Base-by-base conservation (phyloP, 2,329 filamentous ascomycete genomes). In the Exophiala calicioides region DNA sequence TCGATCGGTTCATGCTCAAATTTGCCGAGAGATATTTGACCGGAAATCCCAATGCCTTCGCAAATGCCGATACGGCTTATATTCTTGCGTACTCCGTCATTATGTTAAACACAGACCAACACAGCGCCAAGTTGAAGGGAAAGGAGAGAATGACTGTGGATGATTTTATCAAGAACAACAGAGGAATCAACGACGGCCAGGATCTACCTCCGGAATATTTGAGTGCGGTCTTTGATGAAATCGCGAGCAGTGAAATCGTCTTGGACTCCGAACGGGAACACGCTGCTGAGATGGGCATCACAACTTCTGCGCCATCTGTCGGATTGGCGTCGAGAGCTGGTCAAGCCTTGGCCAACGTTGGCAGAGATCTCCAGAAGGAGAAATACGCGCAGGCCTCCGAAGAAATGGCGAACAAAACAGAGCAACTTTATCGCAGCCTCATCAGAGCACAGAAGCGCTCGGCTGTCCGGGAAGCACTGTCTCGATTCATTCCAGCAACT, bases 1-100 rank as follows among this genome's bases (percentile, higher is more conserved):
- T 98, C 58, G 93, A 98, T 81, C 88, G 93, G 36, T 95, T 97
- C 70, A 97, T 98, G 93, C 74, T 98, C 57, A 98, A 98, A 67
- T 98, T 97, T 69, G 93, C 93, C 7, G 91, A 97, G 67, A 84
- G 91, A 50, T 98, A 98, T 65, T 87, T 95, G 40, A 86, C 85
- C 50, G 90, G 90, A 21, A 98, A 98, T 59, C 93, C 93, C 0
- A 95, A 95, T 62, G 91, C 93, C 1, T 98, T 95, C 67, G 93
- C 93, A 26, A 98, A 97, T 62, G 94, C 93, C 2, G 94, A 98
- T 65, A 98, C 94, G 0, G 91, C 93, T 10, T 98, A 98, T 58
- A 89, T 98, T 6, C 75, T 98, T 27, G 85, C 90, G 0, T 98
- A 98, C 68, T 97, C 91, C 0, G 93, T 97, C 44, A 96, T 98